phyloP scores from a whole-genome alignment of 768 basidiomycete genomes.

The Lentinula sp. region DNA sequence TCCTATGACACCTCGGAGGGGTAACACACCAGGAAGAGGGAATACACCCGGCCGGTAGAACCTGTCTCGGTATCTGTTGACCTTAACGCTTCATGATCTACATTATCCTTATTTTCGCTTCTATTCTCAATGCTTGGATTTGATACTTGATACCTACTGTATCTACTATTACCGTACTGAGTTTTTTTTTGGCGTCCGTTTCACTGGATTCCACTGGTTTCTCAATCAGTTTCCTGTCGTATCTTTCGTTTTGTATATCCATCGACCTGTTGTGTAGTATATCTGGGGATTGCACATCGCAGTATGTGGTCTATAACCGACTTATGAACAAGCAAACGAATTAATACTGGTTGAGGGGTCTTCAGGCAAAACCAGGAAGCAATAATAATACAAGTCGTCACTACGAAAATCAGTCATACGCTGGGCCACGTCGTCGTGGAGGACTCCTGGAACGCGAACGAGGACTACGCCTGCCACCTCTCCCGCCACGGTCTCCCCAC shows the following conservation, averaged over 20 bases:
- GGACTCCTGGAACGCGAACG: slow-evolving; percentile 33
- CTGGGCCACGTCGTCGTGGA: slow-evolving; percentile 23
- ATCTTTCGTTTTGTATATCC: neutral
- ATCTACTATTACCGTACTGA: neutral
- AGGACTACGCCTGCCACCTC: slow-evolving; percentile 32
- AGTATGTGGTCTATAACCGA: neutral
- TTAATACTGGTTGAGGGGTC: too few species aligned
- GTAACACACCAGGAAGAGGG: slow-evolving; percentile 40
- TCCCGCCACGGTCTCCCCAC: slow-evolving; percentile 33
- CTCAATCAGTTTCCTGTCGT: neutral
- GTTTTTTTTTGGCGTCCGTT: neutral
- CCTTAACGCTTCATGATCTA: neutral
- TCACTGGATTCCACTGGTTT: neutral
- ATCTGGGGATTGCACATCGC: neutral
- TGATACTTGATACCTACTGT: neutral
- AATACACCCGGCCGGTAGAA: slow-evolving; percentile 8
- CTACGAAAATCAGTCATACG: neutral
- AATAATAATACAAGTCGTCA: neutral
- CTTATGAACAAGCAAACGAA: too few species aligned
- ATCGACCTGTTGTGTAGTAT: neutral
- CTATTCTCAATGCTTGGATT: neutral
- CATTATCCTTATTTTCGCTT: slow-evolving; percentile 2
- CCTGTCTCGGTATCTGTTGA: neutral
- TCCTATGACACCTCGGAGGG: slow-evolving; percentile 62
- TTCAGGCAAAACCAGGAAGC: neutral